Conservation (phyloP, 257 asterid species). For the Forsythia viridissima region DNA sequence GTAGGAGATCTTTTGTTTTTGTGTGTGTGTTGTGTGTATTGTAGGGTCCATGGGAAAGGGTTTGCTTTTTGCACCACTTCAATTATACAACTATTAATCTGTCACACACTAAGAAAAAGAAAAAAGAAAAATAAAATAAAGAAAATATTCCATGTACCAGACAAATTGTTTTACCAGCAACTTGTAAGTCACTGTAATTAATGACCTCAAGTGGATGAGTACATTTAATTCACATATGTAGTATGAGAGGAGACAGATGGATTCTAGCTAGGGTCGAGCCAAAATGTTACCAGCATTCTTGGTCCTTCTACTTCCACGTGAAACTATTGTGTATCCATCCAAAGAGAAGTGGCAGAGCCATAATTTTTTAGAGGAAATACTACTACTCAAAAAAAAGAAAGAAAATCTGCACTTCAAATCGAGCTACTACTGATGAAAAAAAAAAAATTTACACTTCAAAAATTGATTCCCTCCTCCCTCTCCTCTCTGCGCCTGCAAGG, state of each 20-base stretch:
- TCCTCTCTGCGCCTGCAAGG: too few relatives aligned
- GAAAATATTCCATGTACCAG: conserved; percentile 10
- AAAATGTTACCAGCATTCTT: background rate
- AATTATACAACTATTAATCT: conserved; percentile 22
- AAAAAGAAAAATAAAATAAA: background rate
- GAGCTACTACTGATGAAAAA: too few relatives aligned
- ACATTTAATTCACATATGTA: background rate
- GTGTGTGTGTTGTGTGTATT: background rate
- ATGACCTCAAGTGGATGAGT: background rate
- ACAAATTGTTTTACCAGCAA: background rate
- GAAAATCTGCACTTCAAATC: too few relatives aligned
- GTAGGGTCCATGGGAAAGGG: background rate
- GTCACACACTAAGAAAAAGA: background rate
- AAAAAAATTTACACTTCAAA: too few relatives aligned
- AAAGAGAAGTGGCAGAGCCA: too few relatives aligned
- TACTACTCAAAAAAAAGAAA: too few relatives aligned
- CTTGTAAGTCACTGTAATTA: background rate
- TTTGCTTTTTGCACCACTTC: conserved; percentile 43
- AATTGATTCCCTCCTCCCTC: too few relatives aligned
- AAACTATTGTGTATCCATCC: background rate
- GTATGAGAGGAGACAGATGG: background rate
- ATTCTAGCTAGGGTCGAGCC: background rate
- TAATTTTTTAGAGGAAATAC: too few relatives aligned
- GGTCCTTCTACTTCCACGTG: background rate
- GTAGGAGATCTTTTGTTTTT: background rate